A percentile compares a stretch with the other conserved stretches of the same genome.
Conservation (phyloP, 805 yeast genomes). For the Scheffersomyces coipomensis region DNA sequence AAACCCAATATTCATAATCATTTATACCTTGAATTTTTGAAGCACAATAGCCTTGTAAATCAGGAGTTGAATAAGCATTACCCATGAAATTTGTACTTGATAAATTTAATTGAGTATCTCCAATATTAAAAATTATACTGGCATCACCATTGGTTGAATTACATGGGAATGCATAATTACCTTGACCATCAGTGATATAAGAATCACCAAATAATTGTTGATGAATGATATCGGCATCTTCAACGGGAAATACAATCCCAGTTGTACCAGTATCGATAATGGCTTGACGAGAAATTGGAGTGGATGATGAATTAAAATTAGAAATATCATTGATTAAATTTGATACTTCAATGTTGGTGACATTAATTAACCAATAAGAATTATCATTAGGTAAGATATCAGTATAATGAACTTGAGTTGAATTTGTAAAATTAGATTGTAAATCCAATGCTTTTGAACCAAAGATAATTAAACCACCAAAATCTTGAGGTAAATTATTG, state of each 20-base stretch:
- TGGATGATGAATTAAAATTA: constrained; percentile 8
- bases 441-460: constrained; percentile 18
- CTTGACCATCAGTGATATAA: constrained; percentile 53
- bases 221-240: constrained; percentile 55
- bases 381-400: constrained; percentile 29
- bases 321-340: constrained; percentile 12
- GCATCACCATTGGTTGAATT: constrained; percentile 36
- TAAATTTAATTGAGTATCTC: constrained; percentile 41
- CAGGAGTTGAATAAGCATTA: constrained; percentile 33
- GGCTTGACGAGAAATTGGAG: constrained; percentile 35
- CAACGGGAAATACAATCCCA: constrained; percentile 51
- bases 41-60: constrained; percentile 53
- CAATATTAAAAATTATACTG: constrained; percentile 39
- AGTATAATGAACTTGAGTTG: constrained; percentile 41
- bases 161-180: constrained; percentile 61
- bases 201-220: constrained; percentile 40
- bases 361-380: constrained; percentile 52
- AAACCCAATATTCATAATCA: constrained; percentile 47
- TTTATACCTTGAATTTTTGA: constrained; percentile 63
- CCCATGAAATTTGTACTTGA: constrained; percentile 49
- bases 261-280: constrained; percentile 70
- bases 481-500: constrained; percentile 2
- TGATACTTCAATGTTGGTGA: constrained; percentile 37
- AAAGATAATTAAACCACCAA: constrained; percentile 25
- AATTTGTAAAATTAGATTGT: constrained; percentile 10